Evolutionary conservation across 768 basidiomycete genomes (phyloP).

Genomic region (Tulasnella sp.): DNA sequence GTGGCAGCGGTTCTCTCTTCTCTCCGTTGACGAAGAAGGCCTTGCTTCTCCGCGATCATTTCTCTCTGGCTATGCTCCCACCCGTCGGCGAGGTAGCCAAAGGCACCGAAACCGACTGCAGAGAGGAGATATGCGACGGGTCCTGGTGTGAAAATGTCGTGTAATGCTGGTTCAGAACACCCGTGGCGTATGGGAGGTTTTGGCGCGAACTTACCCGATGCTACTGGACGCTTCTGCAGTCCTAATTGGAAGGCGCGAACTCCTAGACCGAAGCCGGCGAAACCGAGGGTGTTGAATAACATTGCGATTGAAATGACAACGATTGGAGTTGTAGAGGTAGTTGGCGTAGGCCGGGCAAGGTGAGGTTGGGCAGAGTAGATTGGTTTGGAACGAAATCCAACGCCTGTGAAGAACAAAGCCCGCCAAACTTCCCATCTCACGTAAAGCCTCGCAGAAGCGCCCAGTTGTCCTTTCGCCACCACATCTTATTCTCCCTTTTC

Average conservation of each 20-base stretch:
- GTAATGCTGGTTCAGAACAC: neutral
- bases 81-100: constrained; percentile 19
- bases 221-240: constrained; percentile 14
- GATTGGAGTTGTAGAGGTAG: constrained; percentile 12
- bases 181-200: neutral
- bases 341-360: neutral
- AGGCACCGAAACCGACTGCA: constrained; percentile 15
- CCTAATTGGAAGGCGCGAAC: constrained; percentile 17
- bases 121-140: constrained; percentile 11
- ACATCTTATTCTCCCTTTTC: neutral
- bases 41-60: constrained; percentile 24
- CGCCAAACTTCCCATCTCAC: neutral
- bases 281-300: constrained; percentile 21
- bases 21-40: constrained; percentile 7
- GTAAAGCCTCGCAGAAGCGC: neutral
- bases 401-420: constrained; percentile 1
- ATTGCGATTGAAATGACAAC: constrained; percentile 4
- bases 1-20: neutral
- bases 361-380: constrained; percentile 10
- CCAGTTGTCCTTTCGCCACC: neutral
- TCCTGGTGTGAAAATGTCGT: neutral
- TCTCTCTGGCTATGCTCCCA: constrained; percentile 15
- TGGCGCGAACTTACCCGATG: constrained; percentile 7
- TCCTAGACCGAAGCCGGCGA: constrained; percentile 14
- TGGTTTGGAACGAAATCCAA: constrained; percentile 7